phyloP scores from a whole-genome alignment of 1,284 basidiomycete species.

The Ganoderma sinense region DNA sequence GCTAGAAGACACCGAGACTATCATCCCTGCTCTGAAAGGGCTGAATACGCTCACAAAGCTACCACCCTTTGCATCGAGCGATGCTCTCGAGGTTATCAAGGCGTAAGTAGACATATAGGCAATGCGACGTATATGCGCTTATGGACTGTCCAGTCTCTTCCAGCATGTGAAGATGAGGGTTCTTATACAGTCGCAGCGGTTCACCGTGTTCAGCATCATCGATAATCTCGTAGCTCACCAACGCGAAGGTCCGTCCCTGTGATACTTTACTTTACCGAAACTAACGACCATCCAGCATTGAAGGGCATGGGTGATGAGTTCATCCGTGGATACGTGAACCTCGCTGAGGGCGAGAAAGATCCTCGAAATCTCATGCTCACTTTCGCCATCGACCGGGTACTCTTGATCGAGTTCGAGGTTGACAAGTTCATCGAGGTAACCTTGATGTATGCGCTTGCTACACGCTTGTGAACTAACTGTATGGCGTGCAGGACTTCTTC shows the following conservation, averaged over 20 bases:
- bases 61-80: slow-evolving; percentile 73
- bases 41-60: slow-evolving; percentile 74
- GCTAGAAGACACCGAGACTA: slow-evolving; percentile 84
- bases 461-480: slow-evolving; percentile 1
- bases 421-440: slow-evolving; percentile 78
- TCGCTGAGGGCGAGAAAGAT: slow-evolving; percentile 97
- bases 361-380: slow-evolving; percentile 93
- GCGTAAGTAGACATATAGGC: slow-evolving; percentile 60
- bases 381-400: slow-evolving; percentile 87
- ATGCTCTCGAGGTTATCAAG: slow-evolving; percentile 72
- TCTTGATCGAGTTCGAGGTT: slow-evolving; percentile 91
- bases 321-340: slow-evolving; percentile 76
- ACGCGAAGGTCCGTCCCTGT: slow-evolving; percentile 61
- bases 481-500: slow-evolving; percentile 78
- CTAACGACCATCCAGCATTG: slow-evolving; percentile 54
- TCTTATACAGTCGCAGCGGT: slow-evolving; percentile 85
- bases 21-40: slow-evolving; percentile 80
- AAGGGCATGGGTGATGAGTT: slow-evolving; percentile 79
- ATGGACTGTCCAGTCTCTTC: slow-evolving; percentile 65
- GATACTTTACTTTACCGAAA: no score
- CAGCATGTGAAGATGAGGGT: slow-evolving; percentile 82
- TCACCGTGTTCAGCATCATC: slow-evolving; percentile 84
- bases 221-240: slow-evolving; percentile 83
- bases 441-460: slow-evolving; percentile 6
- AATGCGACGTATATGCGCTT: slow-evolving; percentile 7